A percentile compares a stretch with the other conserved stretches of the same genome.
phyloP scores from a whole-genome alignment of 371 early-diverging fungal species.

The Mucor irregularis region DNA sequence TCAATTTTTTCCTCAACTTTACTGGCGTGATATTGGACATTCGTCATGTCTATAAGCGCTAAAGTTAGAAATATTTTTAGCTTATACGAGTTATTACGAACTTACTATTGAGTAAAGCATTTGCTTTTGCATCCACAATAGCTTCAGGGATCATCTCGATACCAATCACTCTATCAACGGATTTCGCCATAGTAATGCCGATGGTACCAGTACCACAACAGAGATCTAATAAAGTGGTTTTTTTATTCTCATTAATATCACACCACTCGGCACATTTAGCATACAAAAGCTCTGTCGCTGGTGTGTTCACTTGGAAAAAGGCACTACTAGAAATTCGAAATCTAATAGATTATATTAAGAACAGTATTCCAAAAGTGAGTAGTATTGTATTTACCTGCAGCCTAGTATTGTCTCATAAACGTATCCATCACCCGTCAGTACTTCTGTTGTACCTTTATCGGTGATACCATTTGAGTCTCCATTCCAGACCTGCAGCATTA shows the following conservation, averaged over 20 bases:
- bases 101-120: conserved; percentile 69
- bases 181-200: conserved; percentile 76
- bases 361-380: too few species aligned
- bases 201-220: conserved; percentile 93
- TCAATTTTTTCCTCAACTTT: conserved; percentile 64
- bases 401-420: conserved; percentile 71
- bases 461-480: conserved; percentile 62
- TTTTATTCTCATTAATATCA: conserved; percentile 37
- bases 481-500: conserved; percentile 60
- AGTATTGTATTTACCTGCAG: too few species aligned
- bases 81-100: background rate
- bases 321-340: conserved; percentile 78
- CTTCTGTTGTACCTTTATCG: conserved; percentile 46
- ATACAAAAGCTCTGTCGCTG: conserved; percentile 72
- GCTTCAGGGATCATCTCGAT: conserved; percentile 76
- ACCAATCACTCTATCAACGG: conserved; percentile 72
- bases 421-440: conserved; percentile 58
- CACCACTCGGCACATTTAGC: conserved; percentile 49
- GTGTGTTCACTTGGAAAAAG: conserved; percentile 84
- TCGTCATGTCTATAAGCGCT: conserved; percentile 26
- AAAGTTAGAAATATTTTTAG: background rate
- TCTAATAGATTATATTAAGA: too few species aligned
- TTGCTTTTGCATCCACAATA: conserved; percentile 74
- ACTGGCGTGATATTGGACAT: conserved; percentile 54
- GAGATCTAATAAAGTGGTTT: conserved; percentile 66